Evolutionary conservation across 1,284 basidiomycete genomes (phyloP), one percentile per base, ranked within the genome.

Genomic region (Polyporus tsugae): DNA sequence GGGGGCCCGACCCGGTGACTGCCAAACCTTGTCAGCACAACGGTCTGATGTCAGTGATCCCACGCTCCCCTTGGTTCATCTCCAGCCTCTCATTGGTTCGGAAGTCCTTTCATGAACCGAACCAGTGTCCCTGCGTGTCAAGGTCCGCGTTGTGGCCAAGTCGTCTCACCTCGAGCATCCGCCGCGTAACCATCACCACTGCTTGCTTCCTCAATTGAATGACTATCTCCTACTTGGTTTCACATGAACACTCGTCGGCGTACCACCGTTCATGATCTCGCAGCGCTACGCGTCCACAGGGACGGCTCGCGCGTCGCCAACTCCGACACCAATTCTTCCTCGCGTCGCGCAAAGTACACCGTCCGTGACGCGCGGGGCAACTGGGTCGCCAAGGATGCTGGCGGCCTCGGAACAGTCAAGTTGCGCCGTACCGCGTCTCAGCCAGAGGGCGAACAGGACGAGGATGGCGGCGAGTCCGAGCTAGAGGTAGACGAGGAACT

Each of bases 231-330:
- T 35, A 2, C n/a, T n/a, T 58, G 2, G 35, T 36, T 5, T 10
- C 55, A 38, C 6, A 87, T 85, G 84, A 79, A 80, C 61, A 75
- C 81, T 58, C 82, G 80, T 59, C 86, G 88, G 61, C 81, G 78
- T 62, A 87, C 80, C 65, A 90, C 87, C 2, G 83, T 90, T 22
- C 87, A 87, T 73, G 90, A 91, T 74, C 82, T 86, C 41, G 81
- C 89, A 0, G 82, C 84, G 61, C 84, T 91, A 36, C 85, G 88
- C 22, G 75, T 91, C 0, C 90, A 88, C 70, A 85, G 86, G 17
- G 85, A 90, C 74, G 89, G 89, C 11, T 82, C 82, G 36, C 86
- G 88, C 39, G 86, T 90, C 15, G 79, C 82, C 52, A 86, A 84
- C 68, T 80, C 78, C 25, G 78, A 80, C 13, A 65, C 65, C 15